A percentile compares a stretch with the other conserved stretches of the same genome.
These are phyloP conservation scores for Edhazardia aedis DNA, from an alignment of 371 early-diverging fungal species.

Conservation along the genomic window DNA sequence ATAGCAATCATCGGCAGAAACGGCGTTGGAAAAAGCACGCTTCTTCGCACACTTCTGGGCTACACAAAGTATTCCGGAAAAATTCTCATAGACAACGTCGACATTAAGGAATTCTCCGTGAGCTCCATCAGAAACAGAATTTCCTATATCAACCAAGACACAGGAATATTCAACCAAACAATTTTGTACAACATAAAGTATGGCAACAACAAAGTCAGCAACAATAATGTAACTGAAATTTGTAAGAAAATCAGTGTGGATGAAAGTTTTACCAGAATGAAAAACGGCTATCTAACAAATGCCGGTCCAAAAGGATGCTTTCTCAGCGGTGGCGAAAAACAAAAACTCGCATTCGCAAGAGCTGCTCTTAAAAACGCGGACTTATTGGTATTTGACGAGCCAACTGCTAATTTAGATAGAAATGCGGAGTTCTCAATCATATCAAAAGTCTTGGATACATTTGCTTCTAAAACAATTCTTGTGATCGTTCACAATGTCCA, in stretches of 20 bases:
- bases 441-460: background rate
- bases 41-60: slow-evolving; percentile 34
- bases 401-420: slow-evolving; percentile 23
- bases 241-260: slow-evolving; percentile 19
- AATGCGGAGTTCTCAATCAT: background rate
- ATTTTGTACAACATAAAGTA: slow-evolving; percentile 38
- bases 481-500: slow-evolving; percentile 35
- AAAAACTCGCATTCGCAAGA: slow-evolving; percentile 63
- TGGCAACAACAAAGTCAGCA: slow-evolving; percentile 5
- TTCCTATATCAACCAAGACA: slow-evolving; percentile 38
- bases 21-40: slow-evolving; percentile 46
- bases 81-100: slow-evolving; percentile 24
- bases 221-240: slow-evolving; percentile 11
- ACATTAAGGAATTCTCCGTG: slow-evolving; percentile 11
- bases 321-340: slow-evolving; percentile 70
- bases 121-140: slow-evolving; percentile 18
- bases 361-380: slow-evolving; percentile 52
- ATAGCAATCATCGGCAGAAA: slow-evolving; percentile 45
- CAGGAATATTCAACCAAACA: slow-evolving; percentile 28
- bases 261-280: slow-evolving; percentile 19
- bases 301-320: slow-evolving; percentile 74
- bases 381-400: slow-evolving; percentile 51
- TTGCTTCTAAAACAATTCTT: slow-evolving; percentile 18
- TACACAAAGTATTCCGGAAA: slow-evolving; percentile 22
- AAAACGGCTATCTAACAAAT: slow-evolving; percentile 57